Evolutionary conservation across 805 yeast genomes (phyloP).

Genomic region (Nakazawaea populi): DNA sequence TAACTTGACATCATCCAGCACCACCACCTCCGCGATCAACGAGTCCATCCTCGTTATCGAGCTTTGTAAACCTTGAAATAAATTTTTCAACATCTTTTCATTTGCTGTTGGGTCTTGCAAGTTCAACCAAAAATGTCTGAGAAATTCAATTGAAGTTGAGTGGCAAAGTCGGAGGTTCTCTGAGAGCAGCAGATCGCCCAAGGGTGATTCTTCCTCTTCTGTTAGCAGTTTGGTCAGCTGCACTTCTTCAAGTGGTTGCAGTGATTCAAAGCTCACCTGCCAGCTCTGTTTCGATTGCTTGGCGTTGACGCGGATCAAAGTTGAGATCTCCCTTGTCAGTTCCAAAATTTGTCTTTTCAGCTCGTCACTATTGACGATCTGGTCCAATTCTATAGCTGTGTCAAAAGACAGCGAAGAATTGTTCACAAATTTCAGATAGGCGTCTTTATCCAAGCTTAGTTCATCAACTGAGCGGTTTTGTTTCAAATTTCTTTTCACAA

Average conservation of each 20-base stretch:
- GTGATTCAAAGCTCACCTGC: constrained; percentile 27
- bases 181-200: constrained; percentile 20
- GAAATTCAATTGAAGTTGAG: constrained; percentile 68
- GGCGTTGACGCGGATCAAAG: constrained; percentile 45
- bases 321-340: constrained; percentile 37
- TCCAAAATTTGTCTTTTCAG: constrained; percentile 31
- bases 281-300: constrained; percentile 46
- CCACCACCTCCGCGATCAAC: neutral
- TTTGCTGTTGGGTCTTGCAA: constrained; percentile 31
- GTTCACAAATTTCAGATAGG: constrained; percentile 19
- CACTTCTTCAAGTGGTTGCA: constrained; percentile 24
- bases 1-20: neutral
- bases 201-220: constrained; percentile 8
- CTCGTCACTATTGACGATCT: constrained; percentile 17
- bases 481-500: constrained; percentile 23
- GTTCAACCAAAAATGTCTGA: constrained; percentile 70
- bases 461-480: constrained; percentile 18
- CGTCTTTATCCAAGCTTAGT: constrained; percentile 14
- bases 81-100: constrained; percentile 3
- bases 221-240: constrained; percentile 1
- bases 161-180: constrained; percentile 58
- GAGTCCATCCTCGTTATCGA: constrained; percentile 2
- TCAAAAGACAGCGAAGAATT: constrained; percentile 17
- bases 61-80: constrained; percentile 2
- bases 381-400: constrained; percentile 19